Evolutionary conservation across 371 early-diverging fungal genomes (phyloP), one percentile per base, ranked within the genome.

Genomic region (Mucor indicus): DNA sequence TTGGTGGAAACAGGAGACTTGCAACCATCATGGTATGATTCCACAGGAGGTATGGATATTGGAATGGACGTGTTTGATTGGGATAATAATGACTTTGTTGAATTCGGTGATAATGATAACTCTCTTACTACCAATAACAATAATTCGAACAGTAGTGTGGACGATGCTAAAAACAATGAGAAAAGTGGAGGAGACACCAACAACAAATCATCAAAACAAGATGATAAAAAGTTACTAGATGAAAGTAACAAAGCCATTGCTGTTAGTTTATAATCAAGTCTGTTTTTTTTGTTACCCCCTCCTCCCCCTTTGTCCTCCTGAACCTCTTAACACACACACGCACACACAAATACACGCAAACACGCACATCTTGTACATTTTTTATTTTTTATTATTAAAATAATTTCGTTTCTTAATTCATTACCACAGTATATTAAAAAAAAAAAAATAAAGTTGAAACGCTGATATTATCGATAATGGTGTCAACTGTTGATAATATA

Each of bases 1-100:
- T 13, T 45, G 19, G 36, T 25, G 15, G 51, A 50, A 44, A 24
- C 25, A 17, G 16, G 31, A 16, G 27, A 50, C 24, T n/a, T 53
- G 4, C 59, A 49, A 24, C 48, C 46, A 20, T 37, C 55, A 13
- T 71, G 72, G 72, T 64, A 61, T 40, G 62, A 71, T 47, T 44
- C 53, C 9, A 64, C 57, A 4, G 55, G 55, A 32, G 51, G 19
- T 4, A 44, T 48, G 20, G 66, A 62, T 43, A 38, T 56, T 7
- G 57, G 50, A 15, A 30, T 67, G 36, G 56, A 60, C 35, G 64
- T 57, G 11, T 62, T 69, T 52, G 60, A 59, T 43, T 69, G 62
- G 62, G 65, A 64, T 40, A 53, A 51, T 17, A 55, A 64, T 43
- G 59, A 57, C 17, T 61, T 57, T 36, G 55, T 58, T 0, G 53